phyloP scores from a whole-genome alignment of 345 rosid genomes.

The Bruguiera gymnorhiza region DNA sequence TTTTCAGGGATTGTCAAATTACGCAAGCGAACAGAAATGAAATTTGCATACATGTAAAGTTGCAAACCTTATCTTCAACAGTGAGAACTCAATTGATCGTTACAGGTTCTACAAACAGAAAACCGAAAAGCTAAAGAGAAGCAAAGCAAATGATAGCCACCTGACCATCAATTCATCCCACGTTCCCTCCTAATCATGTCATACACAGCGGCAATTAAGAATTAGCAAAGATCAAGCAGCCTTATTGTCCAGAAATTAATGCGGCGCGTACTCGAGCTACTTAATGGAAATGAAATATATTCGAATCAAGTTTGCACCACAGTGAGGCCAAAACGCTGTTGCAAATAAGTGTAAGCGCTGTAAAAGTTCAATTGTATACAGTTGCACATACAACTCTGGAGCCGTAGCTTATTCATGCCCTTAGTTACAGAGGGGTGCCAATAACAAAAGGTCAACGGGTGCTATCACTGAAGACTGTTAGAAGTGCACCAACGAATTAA shows the following conservation, averaged over 20 bases:
- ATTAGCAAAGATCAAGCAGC: no score
- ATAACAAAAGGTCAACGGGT: not conserved
- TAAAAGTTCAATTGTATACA: not conserved
- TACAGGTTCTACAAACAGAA: not conserved
- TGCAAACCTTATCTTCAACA: not conserved
- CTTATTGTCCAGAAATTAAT: no score
- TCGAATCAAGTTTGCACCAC: no score
- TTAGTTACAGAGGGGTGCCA: not conserved
- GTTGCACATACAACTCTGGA: no score
- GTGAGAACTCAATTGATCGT: not conserved
- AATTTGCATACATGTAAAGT: not conserved
- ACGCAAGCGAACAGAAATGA: constrained; percentile 5
- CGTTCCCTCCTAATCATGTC: no score
- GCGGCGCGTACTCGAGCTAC: no score
- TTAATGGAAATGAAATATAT: no score
- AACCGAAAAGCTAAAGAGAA: not conserved
- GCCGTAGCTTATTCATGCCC: not conserved
- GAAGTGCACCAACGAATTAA: not conserved
- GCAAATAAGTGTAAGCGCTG: no score
- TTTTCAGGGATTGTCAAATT: not conserved
- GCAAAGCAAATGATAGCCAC: not conserved
- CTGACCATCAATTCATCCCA: not conserved
- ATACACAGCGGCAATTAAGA: no score
- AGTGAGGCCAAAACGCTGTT: no score
- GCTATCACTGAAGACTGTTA: not conserved